Evolutionary conservation across 257 asterid species (phyloP), one percentile per base, ranked within the genome.

Genomic region (Eustoma russellianum): DNA sequence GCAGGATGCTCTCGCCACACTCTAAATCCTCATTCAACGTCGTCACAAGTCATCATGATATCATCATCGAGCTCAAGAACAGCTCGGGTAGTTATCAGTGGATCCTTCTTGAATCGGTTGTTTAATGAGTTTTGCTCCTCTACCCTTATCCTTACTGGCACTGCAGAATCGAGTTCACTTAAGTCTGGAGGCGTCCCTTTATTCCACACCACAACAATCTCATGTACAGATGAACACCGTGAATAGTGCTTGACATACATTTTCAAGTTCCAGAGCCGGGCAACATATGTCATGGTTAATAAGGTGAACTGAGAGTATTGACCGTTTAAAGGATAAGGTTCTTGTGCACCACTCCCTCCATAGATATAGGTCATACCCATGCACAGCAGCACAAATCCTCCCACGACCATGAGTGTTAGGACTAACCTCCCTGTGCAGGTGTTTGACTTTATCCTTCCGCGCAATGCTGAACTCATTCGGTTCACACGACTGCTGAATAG

Each of bases 201-300:
- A 84, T 92, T 92, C 99, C 99, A 92, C 41, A 83, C 88, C 4
- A 92, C 95, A 35, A 92, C 97, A 17, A 92, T 92, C 77, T 92
- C 99, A 0, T 90, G 88, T n/a, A 88, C 97, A 0, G 99, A 92
- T 10, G 97, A 65, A 56, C 99, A 92, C 60, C 97, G 70, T 2
- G 99, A 92, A 76, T 92, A 92, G 63, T 92, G 97, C 62, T 85
- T 74, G 55, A 92, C 60, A 11, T 70, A 88, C 93, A 88, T 88
- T 45, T 85, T 79, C 74, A 88, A 68, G 46, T 92, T 92, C 99
- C 99, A 92, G 9, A 88, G 75, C 9, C 99, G 94, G n/a, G 99
- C 99, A 17, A 85, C 95, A 13, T 82, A 88, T 5, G 97, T 88
- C 99, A 92, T 92, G 18, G 99, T 78, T 49, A 92, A 41, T 44